Percentiles rank a stretch among this genome's conserved stretches.
Evolutionary conservation across 2,329 filamentous ascomycete species (phyloP).

Genomic region (Grosmannia huntii): DNA sequence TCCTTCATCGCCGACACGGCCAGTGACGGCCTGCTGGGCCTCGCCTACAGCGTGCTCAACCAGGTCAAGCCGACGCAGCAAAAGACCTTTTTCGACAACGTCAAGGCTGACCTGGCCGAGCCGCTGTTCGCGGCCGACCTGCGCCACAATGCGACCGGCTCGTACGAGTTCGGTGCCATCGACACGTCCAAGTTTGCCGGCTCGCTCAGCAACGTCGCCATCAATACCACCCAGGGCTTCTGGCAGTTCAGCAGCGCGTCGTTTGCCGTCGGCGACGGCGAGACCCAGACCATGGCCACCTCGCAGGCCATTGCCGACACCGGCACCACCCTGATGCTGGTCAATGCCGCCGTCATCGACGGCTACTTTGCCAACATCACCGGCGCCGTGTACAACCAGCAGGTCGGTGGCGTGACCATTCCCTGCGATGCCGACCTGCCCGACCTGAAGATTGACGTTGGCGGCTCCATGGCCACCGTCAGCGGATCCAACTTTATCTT

Average conservation of each 20-base stretch:
- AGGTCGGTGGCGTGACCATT: slow-evolving; percentile 31
- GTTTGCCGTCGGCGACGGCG: slow-evolving; percentile 38
- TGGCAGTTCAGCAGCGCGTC: slow-evolving; percentile 51
- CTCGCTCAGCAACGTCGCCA: slow-evolving; percentile 44
- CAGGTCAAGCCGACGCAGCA: slow-evolving; percentile 48
- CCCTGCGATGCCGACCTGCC: slow-evolving; percentile 33
- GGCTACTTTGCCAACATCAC: slow-evolving; percentile 35
- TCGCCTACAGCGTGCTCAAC: slow-evolving; percentile 54
- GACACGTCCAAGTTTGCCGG: slow-evolving; percentile 51
- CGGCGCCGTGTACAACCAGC: slow-evolving; percentile 26
- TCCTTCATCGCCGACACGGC: slow-evolving; percentile 46
- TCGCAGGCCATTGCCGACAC: slow-evolving; percentile 42
- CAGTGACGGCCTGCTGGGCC: slow-evolving; percentile 56
- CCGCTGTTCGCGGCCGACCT: slow-evolving; percentile 63
- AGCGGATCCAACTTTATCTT: slow-evolving; percentile 42
- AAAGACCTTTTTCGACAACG: slow-evolving; percentile 63
- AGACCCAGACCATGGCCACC: slow-evolving; percentile 21
- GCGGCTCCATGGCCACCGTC: slow-evolving; percentile 41
- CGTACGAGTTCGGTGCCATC: slow-evolving; percentile 64
- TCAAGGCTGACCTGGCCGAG: slow-evolving; percentile 44
- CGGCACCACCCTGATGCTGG: slow-evolving; percentile 51
- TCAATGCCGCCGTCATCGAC: slow-evolving; percentile 36
- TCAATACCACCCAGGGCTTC: slow-evolving; percentile 51
- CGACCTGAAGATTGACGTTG: slow-evolving; percentile 42
- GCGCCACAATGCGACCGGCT: slow-evolving; percentile 43